These are phyloP conservation scores for Leptodontidium sp. DNA, from an alignment of 2,329 filamentous ascomycete genomes.

Conservation along the genomic window DNA sequence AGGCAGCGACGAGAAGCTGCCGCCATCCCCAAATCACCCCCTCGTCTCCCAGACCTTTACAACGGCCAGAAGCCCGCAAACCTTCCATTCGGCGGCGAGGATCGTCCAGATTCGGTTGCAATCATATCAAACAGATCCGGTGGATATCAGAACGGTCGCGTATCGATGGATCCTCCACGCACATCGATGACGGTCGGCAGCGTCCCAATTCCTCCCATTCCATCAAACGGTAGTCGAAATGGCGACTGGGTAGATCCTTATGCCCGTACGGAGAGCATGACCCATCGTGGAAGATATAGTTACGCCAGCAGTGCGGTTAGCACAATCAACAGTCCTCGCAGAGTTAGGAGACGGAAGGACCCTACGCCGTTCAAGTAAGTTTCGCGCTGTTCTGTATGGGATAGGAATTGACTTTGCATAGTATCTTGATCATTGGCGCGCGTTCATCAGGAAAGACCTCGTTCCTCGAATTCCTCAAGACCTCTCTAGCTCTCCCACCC, in stretches of 20 bases:
- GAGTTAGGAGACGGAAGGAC: conserved; percentile 93
- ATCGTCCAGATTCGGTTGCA: conserved; percentile 68
- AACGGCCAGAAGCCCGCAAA: conserved; percentile 47
- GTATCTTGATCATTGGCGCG: conserved; percentile 89
- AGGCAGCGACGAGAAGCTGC: conserved; percentile 63
- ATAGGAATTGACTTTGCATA: conserved; percentile 51
- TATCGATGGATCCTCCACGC: conserved; percentile 62
- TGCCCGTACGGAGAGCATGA: conserved; percentile 91
- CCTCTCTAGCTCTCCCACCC: conserved; percentile 80
- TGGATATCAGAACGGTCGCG: conserved; percentile 50
- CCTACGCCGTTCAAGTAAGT: conserved; percentile 98
- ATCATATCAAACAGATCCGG: conserved; percentile 61
- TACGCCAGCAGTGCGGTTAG: conserved; percentile 93
- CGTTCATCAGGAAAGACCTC: conserved; percentile 92
- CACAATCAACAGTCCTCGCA: conserved; percentile 90
- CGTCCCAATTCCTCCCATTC: conserved; percentile 65
- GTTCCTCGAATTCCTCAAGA: conserved; percentile 94
- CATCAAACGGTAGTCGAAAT: conserved; percentile 45
- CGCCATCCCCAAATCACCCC: conserved; percentile 64
- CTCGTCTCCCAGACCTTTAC: conserved; percentile 61
- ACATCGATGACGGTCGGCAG: conserved; percentile 44
- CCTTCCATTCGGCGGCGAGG: conserved; percentile 63
- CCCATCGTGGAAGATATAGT: conserved; percentile 93
- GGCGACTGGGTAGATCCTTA: conserved; percentile 77
- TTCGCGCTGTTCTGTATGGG: background rate